A percentile compares a stretch with the other conserved stretches of the same genome.
Evolutionary conservation across 208 protist genomes (phyloP).

Genomic region (Leishmania amazonensis): DNA sequence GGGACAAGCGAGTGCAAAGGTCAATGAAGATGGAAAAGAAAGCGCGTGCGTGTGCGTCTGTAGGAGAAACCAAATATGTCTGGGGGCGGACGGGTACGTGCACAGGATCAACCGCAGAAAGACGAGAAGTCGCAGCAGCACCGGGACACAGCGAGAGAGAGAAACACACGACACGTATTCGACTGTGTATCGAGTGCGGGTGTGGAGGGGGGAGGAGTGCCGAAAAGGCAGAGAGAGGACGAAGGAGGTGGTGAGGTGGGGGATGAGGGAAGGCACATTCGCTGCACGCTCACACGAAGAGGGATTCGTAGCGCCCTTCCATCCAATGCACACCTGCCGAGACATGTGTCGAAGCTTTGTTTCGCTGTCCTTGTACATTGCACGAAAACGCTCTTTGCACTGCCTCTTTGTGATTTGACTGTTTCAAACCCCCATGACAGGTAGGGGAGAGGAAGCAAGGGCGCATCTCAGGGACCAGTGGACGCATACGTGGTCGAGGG

Average conservation of each 20-base stretch:
- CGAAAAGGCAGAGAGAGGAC: not conserved
- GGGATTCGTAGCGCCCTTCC: too few species aligned
- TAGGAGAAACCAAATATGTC: not conserved
- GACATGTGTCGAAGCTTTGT: not conserved
- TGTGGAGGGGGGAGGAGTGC: not conserved
- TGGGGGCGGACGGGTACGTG: not conserved
- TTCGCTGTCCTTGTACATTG: too few species aligned
- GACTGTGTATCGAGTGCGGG: not conserved
- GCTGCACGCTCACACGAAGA: not conserved
- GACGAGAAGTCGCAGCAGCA: not conserved
- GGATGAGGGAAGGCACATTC: not conserved
- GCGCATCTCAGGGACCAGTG: not conserved
- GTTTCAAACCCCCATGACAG: not conserved
- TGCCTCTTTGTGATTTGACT: not conserved
- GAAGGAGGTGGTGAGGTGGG: not conserved
- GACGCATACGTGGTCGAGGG: not conserved
- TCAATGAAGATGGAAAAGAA: not conserved
- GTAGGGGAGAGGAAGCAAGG: not conserved
- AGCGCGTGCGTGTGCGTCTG: constrained; percentile 3
- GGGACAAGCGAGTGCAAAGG: not conserved
- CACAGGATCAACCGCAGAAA: not conserved
- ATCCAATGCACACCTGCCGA: not conserved
- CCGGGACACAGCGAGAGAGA: not conserved
- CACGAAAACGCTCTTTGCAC: not conserved
- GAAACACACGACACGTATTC: not conserved